Evolutionary conservation across 306 rosid genomes (phyloP).

Genomic region (Rubus idaeus): DNA sequence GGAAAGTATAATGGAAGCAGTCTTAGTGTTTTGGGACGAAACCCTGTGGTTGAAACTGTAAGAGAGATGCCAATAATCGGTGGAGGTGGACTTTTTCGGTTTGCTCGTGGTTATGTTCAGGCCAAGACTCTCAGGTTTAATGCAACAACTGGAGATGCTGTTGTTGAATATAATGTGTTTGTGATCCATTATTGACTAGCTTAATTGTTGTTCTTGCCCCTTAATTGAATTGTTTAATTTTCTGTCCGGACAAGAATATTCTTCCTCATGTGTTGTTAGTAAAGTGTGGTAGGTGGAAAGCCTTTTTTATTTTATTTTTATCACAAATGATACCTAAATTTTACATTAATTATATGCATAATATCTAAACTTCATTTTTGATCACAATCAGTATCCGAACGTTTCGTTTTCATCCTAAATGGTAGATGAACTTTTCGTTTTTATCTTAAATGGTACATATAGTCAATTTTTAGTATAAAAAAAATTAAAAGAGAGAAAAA

Average conservation of each 20-base stretch:
- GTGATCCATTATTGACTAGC: conserved; percentile 40
- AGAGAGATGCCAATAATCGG: conserved; percentile 60
- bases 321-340: no score
- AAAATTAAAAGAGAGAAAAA: no score
- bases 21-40: conserved; percentile 45
- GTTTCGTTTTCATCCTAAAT: no score
- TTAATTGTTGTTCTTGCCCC: neutral
- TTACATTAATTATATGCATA: no score
- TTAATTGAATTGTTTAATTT: neutral
- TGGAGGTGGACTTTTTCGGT: conserved; percentile 47
- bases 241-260: neutral
- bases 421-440: no score
- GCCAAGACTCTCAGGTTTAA: conserved; percentile 32
- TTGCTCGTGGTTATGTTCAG: conserved; percentile 54
- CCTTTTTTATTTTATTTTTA: no score
- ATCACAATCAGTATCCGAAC: no score
- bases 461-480: no score
- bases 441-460: no score
- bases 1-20: conserved; percentile 54
- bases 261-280: neutral
- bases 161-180: conserved; percentile 46
- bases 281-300: neutral
- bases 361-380: no score
- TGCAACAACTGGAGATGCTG: conserved; percentile 29
- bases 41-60: conserved; percentile 1